These are phyloP conservation scores for Phoenix dactylifera DNA, from an alignment of 176 grass and related monocot species.

Conservation along the genomic window DNA sequence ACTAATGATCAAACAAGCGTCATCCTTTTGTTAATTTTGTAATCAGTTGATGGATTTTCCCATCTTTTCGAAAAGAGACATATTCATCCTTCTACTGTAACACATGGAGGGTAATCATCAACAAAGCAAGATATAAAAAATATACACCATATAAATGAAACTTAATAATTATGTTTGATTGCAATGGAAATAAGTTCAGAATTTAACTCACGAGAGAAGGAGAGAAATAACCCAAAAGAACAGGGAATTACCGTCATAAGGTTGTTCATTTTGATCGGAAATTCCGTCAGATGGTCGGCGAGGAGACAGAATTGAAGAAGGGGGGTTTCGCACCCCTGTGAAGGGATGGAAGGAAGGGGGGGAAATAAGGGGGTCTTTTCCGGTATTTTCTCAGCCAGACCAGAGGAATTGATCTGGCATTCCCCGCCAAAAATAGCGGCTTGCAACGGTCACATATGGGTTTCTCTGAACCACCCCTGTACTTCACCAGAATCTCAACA, in stretches of 20 bases:
- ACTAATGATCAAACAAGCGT: no score
- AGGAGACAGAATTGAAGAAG: neutral
- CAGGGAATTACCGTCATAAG: constrained; percentile 26
- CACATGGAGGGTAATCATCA: no score
- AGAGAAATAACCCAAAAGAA: constrained; percentile 1
- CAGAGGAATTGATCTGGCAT: constrained; percentile 12
- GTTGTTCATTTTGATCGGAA: constrained; percentile 28
- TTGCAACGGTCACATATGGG: neutral
- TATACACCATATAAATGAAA: no score
- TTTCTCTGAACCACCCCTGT: neutral
- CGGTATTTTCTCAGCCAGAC: neutral
- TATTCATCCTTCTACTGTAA: no score
- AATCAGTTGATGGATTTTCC: no score
- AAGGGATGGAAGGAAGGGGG: constrained; percentile 7
- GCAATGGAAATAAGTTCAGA: no score
- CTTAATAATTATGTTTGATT: no score
- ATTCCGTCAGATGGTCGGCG: neutral
- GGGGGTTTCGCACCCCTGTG: constrained; percentile 7
- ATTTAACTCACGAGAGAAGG: neutral
- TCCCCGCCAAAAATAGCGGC: constrained; percentile 22
- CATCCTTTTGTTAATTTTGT: no score
- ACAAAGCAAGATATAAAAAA: no score
- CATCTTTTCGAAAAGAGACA: no score
- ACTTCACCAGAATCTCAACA: no score
- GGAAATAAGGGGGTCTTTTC: neutral